Percentiles rank a stretch among this genome's conserved stretches.
Conservation (phyloP, 2,329 filamentous ascomycete genomes). For the Alternaria sp. region DNA sequence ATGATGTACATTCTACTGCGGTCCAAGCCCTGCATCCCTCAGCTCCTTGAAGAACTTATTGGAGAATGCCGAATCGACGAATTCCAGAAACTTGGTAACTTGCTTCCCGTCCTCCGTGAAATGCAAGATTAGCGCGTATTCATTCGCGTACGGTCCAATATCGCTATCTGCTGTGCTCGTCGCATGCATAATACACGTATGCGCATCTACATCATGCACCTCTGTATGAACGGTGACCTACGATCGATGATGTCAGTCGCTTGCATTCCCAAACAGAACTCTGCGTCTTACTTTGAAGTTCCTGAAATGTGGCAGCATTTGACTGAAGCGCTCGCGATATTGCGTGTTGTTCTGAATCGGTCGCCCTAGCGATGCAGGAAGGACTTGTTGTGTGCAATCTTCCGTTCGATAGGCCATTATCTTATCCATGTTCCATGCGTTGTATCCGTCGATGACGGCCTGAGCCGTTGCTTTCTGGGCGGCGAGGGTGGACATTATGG, state of each 20-base stretch:
- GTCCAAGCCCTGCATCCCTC: not conserved
- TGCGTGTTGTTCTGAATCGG: not conserved
- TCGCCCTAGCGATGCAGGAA: not conserved
- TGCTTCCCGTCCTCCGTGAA: slow-evolving; percentile 4
- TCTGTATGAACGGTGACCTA: not conserved
- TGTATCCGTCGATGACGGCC: not conserved
- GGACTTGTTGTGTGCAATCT: not conserved
- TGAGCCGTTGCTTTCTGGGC: not conserved
- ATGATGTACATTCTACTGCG: too few relatives aligned
- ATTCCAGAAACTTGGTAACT: not conserved
- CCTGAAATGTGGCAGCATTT: not conserved
- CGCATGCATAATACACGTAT: not conserved
- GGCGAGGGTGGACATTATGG: not conserved
- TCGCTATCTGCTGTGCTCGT: not conserved
- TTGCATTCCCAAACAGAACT: accelerated
- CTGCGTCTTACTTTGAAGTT: not conserved
- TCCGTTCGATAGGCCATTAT: not conserved
- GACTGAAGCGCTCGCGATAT: not conserved
- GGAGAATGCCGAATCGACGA: slow-evolving; percentile 1
- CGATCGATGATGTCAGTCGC: accelerated
- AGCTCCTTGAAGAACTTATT: slow-evolving; percentile 4
- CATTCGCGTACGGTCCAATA: not conserved
- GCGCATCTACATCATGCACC: not conserved
- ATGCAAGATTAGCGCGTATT: not conserved
- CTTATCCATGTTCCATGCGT: not conserved